Conservation (phyloP, 2,329 filamentous ascomycete genomes). For the Cladobotryum protrusum region DNA sequence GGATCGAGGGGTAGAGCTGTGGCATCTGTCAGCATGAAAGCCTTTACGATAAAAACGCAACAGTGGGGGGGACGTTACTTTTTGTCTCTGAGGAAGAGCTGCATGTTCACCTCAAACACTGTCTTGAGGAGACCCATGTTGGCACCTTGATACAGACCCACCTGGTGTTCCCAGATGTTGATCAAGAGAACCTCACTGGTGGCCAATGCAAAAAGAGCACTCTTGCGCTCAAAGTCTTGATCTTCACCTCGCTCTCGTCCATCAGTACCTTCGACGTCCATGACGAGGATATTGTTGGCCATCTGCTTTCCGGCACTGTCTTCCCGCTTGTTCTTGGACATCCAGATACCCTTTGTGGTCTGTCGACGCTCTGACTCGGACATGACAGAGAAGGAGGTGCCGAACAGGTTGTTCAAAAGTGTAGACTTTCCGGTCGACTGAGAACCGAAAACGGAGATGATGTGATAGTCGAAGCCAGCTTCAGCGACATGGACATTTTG, state of each 20-base stretch:
- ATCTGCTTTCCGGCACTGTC: constrained; percentile 53
- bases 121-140: constrained; percentile 99
- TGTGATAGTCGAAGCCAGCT: constrained; percentile 96
- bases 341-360: constrained; percentile 99
- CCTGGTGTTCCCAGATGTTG: constrained; percentile 99
- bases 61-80: constrained; percentile 52
- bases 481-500: constrained; percentile 71
- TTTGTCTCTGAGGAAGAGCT: constrained; percentile 92
- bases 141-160: constrained; percentile 93
- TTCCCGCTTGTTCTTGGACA: constrained; percentile 88
- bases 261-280: constrained; percentile 98
- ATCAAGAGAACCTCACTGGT: constrained; percentile 97
- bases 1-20: constrained; percentile 76
- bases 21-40: constrained; percentile 5
- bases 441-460: constrained; percentile 97
- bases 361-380: constrained; percentile 88
- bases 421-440: constrained; percentile 99
- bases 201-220: constrained; percentile 90
- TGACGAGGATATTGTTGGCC: constrained; percentile 97
- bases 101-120: constrained; percentile 96
- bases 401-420: constrained; percentile 90
- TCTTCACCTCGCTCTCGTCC: constrained; percentile 94
- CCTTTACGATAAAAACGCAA: not conserved
- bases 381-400: constrained; percentile 96
- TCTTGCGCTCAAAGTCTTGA: constrained; percentile 98